These are phyloP conservation scores for Guadua angustifolia DNA, from an alignment of 176 grass and related monocot species.

Conservation along the genomic window DNA sequence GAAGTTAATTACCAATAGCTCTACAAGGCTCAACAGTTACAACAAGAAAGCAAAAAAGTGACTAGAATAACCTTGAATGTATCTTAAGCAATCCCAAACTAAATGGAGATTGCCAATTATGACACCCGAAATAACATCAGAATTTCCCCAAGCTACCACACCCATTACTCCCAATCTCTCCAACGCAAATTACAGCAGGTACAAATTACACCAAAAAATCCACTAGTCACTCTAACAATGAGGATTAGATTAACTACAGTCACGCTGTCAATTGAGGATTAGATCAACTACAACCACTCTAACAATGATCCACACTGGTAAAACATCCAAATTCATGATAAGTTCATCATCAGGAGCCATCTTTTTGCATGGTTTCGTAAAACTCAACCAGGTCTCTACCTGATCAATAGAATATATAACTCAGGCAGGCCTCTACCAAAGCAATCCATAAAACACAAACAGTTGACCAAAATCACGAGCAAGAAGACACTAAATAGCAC, in stretches of 20 bases:
- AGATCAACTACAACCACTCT: not conserved
- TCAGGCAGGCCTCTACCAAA: not conserved
- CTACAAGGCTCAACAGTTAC: conserved; percentile 8
- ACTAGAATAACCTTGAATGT: not conserved
- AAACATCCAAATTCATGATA: not conserved
- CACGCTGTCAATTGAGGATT: not conserved
- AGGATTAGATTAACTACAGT: not conserved
- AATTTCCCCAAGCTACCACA: not conserved
- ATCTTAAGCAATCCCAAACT: not conserved
- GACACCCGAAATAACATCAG: not conserved
- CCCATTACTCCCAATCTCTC: not conserved
- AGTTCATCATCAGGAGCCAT: not conserved
- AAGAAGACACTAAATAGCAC: conserved; percentile 17
- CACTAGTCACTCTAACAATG: not conserved
- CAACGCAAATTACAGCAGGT: not conserved
- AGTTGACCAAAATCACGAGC: not conserved
- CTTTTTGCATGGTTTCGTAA: not conserved
- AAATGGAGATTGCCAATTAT: not conserved
- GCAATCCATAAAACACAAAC: conserved; percentile 19
- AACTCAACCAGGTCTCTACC: not conserved
- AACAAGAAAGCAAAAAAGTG: not conserved
- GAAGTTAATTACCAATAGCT: conserved; percentile 24
- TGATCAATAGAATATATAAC: not conserved
- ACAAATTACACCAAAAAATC: not conserved
- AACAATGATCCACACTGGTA: conserved; percentile 4